Evolutionary conservation across 352 stramenopile genomes (phyloP), one percentile per base, ranked within the genome.

Genomic region (Phytophthora sansomeana): DNA sequence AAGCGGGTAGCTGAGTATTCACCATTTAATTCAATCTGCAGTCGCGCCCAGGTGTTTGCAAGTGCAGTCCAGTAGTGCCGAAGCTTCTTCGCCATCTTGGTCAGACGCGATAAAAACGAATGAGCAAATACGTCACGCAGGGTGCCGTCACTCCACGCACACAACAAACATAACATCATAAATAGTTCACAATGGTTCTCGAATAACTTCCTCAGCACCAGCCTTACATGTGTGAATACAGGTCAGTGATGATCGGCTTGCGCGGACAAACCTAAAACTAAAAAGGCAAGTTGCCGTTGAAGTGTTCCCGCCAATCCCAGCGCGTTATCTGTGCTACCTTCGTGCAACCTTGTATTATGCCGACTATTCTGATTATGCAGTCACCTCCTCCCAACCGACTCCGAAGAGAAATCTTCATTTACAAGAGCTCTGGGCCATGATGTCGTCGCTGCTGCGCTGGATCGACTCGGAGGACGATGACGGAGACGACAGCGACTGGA

Each of bases 391-490:
- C 29, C 35, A 24, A 48, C 42, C 33, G 47, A 51, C 57, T 26
- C 24, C 42, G 46, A 59, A 41, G 19, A 46, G 52, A 36, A 44
- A 56, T 38, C 58, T 49, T 57, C 17, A 24, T 30, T 50, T 6
- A 24, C 21, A 24, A 24, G 21, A 24, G 21, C 21, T 24, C 21
- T 24, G 1, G 30, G 13, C 8, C 13, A 71, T 59, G 47, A 75
- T 72, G 67, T 66, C 63, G 57, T 71, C 54, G 19, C 50, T 75
- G 28, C 24, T 77, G 64, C 63, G 53, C 24, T 73, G 51, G 39
- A 67, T 74, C 24, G 67, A 69, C 19, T 47, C 52, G 11, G 53
- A 75, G 57, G 72, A 78, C 54, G 66, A 72, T 14, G 66, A 68
- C 19, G 66, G 69, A 0, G 62, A 65, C 26, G 71, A 77, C 28